Evolutionary conservation across 2,329 filamentous ascomycete species (phyloP), one percentile per base, ranked within the genome.

Genomic region (Berkeleyomyces rouxiae): DNA sequence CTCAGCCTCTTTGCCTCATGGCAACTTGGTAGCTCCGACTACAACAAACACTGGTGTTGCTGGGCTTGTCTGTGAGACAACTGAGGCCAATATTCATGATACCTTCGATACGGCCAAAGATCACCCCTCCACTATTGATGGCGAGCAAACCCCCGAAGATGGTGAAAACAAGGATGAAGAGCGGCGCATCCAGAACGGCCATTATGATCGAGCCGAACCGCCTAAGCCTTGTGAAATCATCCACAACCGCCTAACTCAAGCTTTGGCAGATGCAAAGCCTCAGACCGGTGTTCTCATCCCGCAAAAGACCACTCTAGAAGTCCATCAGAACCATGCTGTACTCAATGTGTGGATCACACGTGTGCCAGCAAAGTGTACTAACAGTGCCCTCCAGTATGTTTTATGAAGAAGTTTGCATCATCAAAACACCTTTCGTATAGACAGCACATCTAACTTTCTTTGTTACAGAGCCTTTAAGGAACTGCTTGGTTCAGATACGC

Each of bases 331-430:
- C 62, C 78, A 84, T 64, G 74, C 74, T 44, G 74, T 81, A 65
- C 79, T 85, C 59, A 77, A 81, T 64, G 85, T 85, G 61, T 87
- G 86, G 71, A 82, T 89, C 66, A 85, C 88, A 59, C 80, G 86
- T 69, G 81, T 87, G 62, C 87, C 87, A 57, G 82, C 84, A 66
- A 87, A 84, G 72, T 79, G 80, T 68, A 86, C 87, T 67, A 89
- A 87, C 72, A 49, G 59, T 64, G 62, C 63, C 46, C 63, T 64
- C 63, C 63, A 64, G 63, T 64, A 59, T 53, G 63, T 53, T 7
- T 46, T 61, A 11, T 39, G 37, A 10, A 51, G 16, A 23, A 23
- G 23, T 23, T 51, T 33, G 47, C 7, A 3, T 51, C 6, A 11
- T n/a, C n/a, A 23, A 23, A 23, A 23, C 23, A 23, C 23, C 23